These are phyloP conservation scores for Persicaria maculosa DNA, from an alignment of 148 eudicot genomes.

Conservation along the genomic window DNA sequence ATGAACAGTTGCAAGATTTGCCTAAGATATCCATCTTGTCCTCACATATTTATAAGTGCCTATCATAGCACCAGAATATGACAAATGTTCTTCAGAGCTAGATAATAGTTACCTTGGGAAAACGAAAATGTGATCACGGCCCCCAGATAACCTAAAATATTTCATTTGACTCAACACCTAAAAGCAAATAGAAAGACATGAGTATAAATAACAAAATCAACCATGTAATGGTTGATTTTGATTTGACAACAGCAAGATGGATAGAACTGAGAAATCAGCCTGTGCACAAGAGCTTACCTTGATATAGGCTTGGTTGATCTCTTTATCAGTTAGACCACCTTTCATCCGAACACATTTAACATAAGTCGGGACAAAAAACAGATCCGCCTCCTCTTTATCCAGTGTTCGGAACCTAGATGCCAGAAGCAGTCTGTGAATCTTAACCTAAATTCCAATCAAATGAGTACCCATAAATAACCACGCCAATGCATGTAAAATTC, in stretches of 20 bases:
- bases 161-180: constrained; percentile 98
- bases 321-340: constrained; percentile 91
- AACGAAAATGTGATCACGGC: constrained; percentile 86
- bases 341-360: constrained; percentile 89
- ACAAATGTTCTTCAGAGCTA: neutral
- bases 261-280: neutral
- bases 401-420: constrained; percentile 67
- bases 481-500: neutral
- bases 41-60: neutral
- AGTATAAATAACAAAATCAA: neutral
- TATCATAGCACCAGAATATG: neutral
- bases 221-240: neutral
- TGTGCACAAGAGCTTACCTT: constrained; percentile 34
- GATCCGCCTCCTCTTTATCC: constrained; percentile 76
- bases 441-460: constrained; percentile 43
- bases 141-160: constrained; percentile 88
- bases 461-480: neutral
- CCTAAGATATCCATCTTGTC: neutral
- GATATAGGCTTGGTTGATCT: constrained; percentile 81
- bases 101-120: constrained; percentile 66
- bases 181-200: constrained; percentile 26
- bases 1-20: neutral
- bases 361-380: constrained; percentile 90
- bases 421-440: constrained; percentile 73
- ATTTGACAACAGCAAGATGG: neutral